Evolutionary conservation across 139 green algal species (phyloP), one percentile per base, ranked within the genome.

Genomic region (Chlamydomonas sphaeroides): DNA sequence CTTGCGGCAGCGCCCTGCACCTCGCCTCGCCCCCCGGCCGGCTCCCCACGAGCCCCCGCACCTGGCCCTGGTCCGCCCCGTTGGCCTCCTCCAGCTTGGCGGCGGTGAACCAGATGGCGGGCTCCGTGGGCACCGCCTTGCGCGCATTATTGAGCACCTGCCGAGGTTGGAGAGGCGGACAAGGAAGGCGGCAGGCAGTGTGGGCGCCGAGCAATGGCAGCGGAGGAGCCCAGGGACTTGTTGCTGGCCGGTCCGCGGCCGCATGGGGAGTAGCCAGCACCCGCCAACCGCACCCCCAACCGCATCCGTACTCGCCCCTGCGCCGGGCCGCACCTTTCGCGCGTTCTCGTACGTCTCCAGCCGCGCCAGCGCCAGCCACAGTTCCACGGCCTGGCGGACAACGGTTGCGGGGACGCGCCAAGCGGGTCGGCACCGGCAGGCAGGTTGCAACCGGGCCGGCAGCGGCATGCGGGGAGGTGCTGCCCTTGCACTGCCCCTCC

Each of bases 51-150:
- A 15, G 23, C 57, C 95, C 96, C 15, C 68, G 78, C 65, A 96
- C 92, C 35, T 65, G 32, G 87, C 95, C 97, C 45, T 87, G 87
- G 0, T 68, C 78, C 74, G 98, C 96, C 28, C 93, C 94, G 28
- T 98, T 88, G 18, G 94, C 92, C 89, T 99, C 97, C 90, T 99
- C 97, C 78, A 99, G 92, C 89, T 99, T 98, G 53, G 95, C 93
- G 14, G 97, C 97, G 30, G 94, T 96, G 80, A 99, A 94, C 95
- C 96, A 99, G 69, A 99, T 96, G 79, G 86, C 57, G 33, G 88
- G 86, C 66, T 98, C 96, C 0, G 96, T 98, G 26, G 97, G 97
- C 26, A 99, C 84, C 6, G 94, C 94, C 89, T 98, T 92, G 28
- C 96, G 92, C 56, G 97, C 97, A 66, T 92, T 94, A 92, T 99